Evolutionary conservation across 2,329 filamentous ascomycete species (phyloP).

Genomic region (Delphinella strobiligena): DNA sequence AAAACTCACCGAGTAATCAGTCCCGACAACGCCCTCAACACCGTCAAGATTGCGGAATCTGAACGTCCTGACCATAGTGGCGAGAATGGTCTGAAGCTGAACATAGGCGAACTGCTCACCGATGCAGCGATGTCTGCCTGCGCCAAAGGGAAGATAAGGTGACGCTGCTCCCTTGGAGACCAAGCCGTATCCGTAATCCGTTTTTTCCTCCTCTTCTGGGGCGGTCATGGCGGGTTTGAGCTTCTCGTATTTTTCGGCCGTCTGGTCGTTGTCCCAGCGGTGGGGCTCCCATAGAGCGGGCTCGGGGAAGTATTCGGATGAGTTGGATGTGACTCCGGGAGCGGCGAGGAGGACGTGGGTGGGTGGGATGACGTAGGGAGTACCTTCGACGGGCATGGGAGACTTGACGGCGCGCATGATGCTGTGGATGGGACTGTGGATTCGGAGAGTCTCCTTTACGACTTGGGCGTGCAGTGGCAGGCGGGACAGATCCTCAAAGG

Average conservation of each 20-base stretch:
- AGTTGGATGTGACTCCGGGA: slow-evolving; percentile 66
- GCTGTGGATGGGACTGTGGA: slow-evolving; percentile 88
- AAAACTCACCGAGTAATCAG: slow-evolving; percentile 44
- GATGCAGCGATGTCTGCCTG: slow-evolving; percentile 86
- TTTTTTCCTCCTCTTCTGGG: slow-evolving; percentile 51
- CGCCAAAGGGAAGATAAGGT: slow-evolving; percentile 89
- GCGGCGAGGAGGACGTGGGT: slow-evolving; percentile 73
- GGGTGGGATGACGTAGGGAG: slow-evolving; percentile 69
- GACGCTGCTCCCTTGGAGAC: slow-evolving; percentile 83
- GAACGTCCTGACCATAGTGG: slow-evolving; percentile 63
- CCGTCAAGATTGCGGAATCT: slow-evolving; percentile 68
- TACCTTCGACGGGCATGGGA: slow-evolving; percentile 73
- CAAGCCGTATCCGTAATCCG: slow-evolving; percentile 88
- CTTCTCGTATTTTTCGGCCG: slow-evolving; percentile 27
- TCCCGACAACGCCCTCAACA: slow-evolving; percentile 54
- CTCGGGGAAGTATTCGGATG: slow-evolving; percentile 67
- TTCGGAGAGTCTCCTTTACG: slow-evolving; percentile 81
- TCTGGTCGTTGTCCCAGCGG: slow-evolving; percentile 61
- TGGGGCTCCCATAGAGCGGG: slow-evolving; percentile 79
- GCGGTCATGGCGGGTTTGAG: slow-evolving; percentile 17
- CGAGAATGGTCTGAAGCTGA: slow-evolving; percentile 77
- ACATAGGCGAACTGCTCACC: slow-evolving; percentile 94
- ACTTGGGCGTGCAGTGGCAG: slow-evolving; percentile 73
- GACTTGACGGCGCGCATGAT: slow-evolving; percentile 88
- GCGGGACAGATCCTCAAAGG: slow-evolving; percentile 65